These are phyloP conservation scores for Diaporthe destruens DNA, from an alignment of 2,329 filamentous ascomycete species.

Conservation along the genomic window DNA sequence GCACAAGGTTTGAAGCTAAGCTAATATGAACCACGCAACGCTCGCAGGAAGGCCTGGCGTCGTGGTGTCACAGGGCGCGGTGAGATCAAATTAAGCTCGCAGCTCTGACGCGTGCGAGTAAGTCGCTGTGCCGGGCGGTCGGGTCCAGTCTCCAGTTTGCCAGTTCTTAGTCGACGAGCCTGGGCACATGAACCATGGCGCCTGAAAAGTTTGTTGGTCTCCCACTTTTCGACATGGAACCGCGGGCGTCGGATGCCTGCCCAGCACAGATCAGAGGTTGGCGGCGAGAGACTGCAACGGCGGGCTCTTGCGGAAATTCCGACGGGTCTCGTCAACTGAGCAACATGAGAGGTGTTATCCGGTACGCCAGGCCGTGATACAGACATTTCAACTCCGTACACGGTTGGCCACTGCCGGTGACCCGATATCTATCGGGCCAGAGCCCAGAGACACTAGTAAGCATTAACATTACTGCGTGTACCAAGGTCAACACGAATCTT, in stretches of 20 bases:
- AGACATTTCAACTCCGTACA: no score
- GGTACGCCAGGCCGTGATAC: no score
- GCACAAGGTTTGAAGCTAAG: conserved; percentile 7
- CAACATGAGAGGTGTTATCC: background rate
- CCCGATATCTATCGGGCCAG: background rate
- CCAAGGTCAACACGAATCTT: no score
- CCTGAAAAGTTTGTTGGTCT: background rate
- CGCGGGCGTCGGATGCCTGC: background rate
- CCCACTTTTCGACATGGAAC: background rate
- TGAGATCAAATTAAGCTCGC: conserved; percentile 13
- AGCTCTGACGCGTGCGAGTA: conserved; percentile 28
- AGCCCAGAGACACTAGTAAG: background rate
- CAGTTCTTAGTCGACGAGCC: no score
- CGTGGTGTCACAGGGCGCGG: background rate
- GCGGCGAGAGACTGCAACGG: background rate
- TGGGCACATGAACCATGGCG: conserved; percentile 34
- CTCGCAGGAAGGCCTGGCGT: background rate
- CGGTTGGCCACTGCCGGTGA: no score
- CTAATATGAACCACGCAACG: background rate
- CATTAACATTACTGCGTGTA: background rate
- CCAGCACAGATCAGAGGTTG: background rate
- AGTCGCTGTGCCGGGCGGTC: conserved; percentile 19
- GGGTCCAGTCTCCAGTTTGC: background rate
- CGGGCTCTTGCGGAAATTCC: background rate
- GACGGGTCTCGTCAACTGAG: background rate